Evolutionary conservation across 2,329 filamentous ascomycete species (phyloP).

Genomic region (Aspergillus melleus): DNA sequence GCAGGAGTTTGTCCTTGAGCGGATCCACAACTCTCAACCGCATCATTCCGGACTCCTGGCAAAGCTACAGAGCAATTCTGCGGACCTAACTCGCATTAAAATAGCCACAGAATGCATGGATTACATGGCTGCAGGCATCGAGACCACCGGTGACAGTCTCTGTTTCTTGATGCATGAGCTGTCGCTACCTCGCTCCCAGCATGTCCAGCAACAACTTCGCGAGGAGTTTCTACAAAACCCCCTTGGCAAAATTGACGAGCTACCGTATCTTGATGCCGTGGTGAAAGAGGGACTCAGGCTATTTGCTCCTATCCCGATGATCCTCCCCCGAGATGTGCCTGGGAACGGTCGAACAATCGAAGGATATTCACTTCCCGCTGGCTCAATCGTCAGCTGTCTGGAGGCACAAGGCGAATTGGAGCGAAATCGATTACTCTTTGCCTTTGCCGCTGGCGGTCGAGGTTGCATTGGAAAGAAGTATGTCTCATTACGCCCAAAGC

Average conservation of each 20-base stretch:
- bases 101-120: conserved; percentile 69
- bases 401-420: conserved; percentile 32
- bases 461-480: conserved; percentile 60
- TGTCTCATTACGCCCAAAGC: conserved; percentile 54
- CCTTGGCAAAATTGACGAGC: conserved; percentile 33
- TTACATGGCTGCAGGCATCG: conserved; percentile 71
- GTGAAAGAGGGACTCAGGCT: conserved; percentile 63
- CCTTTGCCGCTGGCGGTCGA: conserved; percentile 65
- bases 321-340: conserved; percentile 48
- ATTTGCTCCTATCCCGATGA: conserved; percentile 54
- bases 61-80: conserved; percentile 50
- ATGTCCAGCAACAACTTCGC: conserved; percentile 54
- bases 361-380: conserved; percentile 33
- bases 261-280: conserved; percentile 63
- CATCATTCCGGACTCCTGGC: conserved; percentile 40
- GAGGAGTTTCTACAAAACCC: conserved; percentile 52
- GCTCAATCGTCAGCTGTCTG: conserved; percentile 40
- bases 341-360: conserved; percentile 43
- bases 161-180: conserved; percentile 73
- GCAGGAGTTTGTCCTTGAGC: too few relatives aligned
- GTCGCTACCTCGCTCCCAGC: conserved; percentile 56
- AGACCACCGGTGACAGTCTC: conserved; percentile 68
- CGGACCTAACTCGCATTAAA: conserved; percentile 52
- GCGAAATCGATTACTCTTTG: conserved; percentile 59
- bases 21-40: conserved; percentile 45